Evolutionary conservation across 2,329 filamentous ascomycete genomes (phyloP), one percentile per base, ranked within the genome.

Genomic region (Cladosporium sp.): DNA sequence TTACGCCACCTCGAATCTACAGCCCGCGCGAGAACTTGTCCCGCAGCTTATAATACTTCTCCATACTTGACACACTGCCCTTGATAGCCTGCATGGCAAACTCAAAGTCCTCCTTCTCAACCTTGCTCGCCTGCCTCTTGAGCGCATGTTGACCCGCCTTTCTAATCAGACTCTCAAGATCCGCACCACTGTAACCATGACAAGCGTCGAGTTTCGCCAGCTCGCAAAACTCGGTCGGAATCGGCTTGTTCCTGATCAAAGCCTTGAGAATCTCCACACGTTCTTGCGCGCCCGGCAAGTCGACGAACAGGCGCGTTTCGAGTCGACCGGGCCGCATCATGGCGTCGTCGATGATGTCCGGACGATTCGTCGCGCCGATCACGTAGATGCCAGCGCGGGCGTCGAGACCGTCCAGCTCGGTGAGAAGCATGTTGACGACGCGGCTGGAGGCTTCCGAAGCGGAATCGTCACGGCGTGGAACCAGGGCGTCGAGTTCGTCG

Each of bases 391-490:
- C 90, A 9, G 88, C 88, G 8, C 76, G 80, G 42, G 80, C 82
- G 57, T 91, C 89, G 93, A 99, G 99, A 45, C 93, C 93, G 65
- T 99, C 93, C 18, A 99, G 77, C 71, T 99, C 93, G 0, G 93
- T 93, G 9, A 99, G 80, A 39, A 99, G 75, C 73, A 97, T 93
- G 53, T 87, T 93, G 45, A 99, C 92, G 58, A 97, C 97, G 50
- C 93, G 84, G 68, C 97, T 93, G 92, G 97, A 97, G 50, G 97
- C 93, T 64, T 93, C 93, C 51, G 93, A 92, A 43, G 93, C 93
- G 69, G 97, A 92, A 63, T 97, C 97, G 32, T 93, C 93, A 70
- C 93, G 81, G 74, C 97, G 97, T 0, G 93, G 93, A 4, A 93
- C 92, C 2, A 97, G 92, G 0, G 88, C 93, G 68, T 96, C 90